Evolutionary conservation across 31 red algal genomes (phyloP), one percentile per base, ranked within the genome.

Genomic region (Porphyra umbilicalis): DNA sequence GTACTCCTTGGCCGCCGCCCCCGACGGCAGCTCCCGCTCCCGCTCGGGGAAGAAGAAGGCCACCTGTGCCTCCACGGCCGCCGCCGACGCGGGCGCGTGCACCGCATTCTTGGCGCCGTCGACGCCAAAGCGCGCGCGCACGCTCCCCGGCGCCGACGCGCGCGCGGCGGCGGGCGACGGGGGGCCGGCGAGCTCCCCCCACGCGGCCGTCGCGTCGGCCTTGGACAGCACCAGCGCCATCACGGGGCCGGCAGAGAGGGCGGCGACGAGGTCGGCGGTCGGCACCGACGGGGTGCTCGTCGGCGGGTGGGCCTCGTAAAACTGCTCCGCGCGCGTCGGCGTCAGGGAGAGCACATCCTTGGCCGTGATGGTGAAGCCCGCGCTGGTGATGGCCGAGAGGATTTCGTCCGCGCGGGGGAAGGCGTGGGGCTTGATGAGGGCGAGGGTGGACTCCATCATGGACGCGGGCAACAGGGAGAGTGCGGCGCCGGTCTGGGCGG

Each of bases 371-470:
- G 80, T 82, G 81, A 92, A 96, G 18, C 90, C 94, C 30, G 82
- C 76, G 29, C 79, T 36, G 33, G 83, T 86, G 46, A 96, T 89
- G 18, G 83, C 35, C 68, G 75, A 75, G 38, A 85, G 34, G 85
- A 96, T 89, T 35, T 83, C 86, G 16, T 92, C 94, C 25, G 77
- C 39, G 36, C 71, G 79, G 18, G 46, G 75, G 77, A 87, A 92
- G 29, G 94, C 94, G 77, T 96, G 88, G 3, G 94, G 94, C 77
- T 96, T 96, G 84, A 96, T 85, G 11, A 96, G 68, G 4, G 89
- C 86, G 7, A 96, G 38, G 0, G 94, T 96, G 32, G 87, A 88
- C 46, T 95, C 88, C 67, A 95, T 71, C 16, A 29, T n/a, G 57
- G 57, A n/a, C n/a, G n/a, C n/a, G n/a, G n/a, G n/a, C n/a, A n/a